phyloP scores from a whole-genome alignment of 805 yeast species.

The Candida chauliodis region DNA sequence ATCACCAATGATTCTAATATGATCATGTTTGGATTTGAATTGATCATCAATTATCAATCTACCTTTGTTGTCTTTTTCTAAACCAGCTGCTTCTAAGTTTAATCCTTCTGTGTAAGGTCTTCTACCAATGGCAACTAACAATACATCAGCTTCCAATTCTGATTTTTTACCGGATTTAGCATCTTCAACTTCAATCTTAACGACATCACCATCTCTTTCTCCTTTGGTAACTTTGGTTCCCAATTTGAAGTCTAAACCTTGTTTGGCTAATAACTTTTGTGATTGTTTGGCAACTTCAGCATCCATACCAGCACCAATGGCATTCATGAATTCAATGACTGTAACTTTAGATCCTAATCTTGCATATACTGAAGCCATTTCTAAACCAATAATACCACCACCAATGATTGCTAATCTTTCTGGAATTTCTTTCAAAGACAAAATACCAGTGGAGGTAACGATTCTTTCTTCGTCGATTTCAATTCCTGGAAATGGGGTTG shows the following conservation, averaged over 20 bases:
- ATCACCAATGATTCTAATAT: slow-evolving; percentile 97
- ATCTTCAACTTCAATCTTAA: slow-evolving; percentile 83
- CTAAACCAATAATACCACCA: slow-evolving; percentile 99
- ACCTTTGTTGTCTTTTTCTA: slow-evolving; percentile 89
- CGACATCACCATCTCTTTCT: slow-evolving; percentile 82
- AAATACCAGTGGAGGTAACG: slow-evolving; percentile 91
- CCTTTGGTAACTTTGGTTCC: slow-evolving; percentile 90
- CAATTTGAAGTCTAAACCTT: slow-evolving; percentile 89
- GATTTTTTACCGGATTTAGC: slow-evolving; percentile 82
- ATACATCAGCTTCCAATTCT: slow-evolving; percentile 81
- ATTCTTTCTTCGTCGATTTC: slow-evolving; percentile 95
- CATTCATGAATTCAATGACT: slow-evolving; percentile 81
- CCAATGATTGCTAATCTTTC: slow-evolving; percentile 91
- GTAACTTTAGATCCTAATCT: slow-evolving; percentile 96
- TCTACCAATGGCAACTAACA: slow-evolving; percentile 97
- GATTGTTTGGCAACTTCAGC: slow-evolving; percentile 87
- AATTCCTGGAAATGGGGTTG: slow-evolving; percentile 98
- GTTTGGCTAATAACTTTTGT: slow-evolving; percentile 88
- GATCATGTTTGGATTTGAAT: slow-evolving; percentile 87
- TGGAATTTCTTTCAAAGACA: slow-evolving; percentile 84
- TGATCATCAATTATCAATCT: slow-evolving; percentile 92
- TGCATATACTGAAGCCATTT: slow-evolving; percentile 98
- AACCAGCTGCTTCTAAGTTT: slow-evolving; percentile 81
- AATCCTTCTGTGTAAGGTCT: slow-evolving; percentile 93
- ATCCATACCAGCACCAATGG: slow-evolving; percentile 99